A percentile compares a stretch with the other conserved stretches of the same genome.
phyloP scores from a whole-genome alignment of 441 rosid species.

The Erodium trifolium region DNA sequence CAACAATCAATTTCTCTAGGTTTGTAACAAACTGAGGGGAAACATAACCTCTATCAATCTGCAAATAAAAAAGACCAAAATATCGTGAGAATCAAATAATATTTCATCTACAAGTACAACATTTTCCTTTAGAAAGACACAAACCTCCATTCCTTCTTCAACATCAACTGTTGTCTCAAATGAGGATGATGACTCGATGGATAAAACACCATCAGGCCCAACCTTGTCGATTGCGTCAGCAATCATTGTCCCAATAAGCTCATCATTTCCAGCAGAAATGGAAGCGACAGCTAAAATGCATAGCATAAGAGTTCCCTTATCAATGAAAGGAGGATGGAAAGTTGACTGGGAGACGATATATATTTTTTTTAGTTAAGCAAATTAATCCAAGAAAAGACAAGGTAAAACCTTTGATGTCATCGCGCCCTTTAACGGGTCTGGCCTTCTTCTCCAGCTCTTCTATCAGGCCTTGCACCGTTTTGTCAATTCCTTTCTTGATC shows the following conservation, averaged over 20 bases:
- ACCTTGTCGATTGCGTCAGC: slow-evolving; percentile 98
- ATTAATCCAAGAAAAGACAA: no score
- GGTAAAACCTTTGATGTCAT: slow-evolving; percentile 67
- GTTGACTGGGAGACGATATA: background rate
- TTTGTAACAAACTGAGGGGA: slow-evolving; percentile 93
- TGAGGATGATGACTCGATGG: slow-evolving; percentile 95
- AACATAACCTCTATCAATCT: slow-evolving; percentile 93
- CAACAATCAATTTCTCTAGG: slow-evolving; percentile 75
- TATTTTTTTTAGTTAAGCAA: no score
- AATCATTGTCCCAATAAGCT: slow-evolving; percentile 80
- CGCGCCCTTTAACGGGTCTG: slow-evolving; percentile 79
- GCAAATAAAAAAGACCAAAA: slow-evolving; percentile 15
- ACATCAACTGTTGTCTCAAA: slow-evolving; percentile 91
- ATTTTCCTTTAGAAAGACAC: slow-evolving; percentile 3
- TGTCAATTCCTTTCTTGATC: slow-evolving; percentile 77
- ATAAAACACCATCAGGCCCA: slow-evolving; percentile 96
- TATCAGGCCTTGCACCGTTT: slow-evolving; percentile 64
- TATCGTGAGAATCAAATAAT: background rate
- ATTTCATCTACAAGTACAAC: background rate
- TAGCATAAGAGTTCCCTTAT: background rate
- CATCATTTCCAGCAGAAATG: slow-evolving; percentile 93
- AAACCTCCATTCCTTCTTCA: slow-evolving; percentile 98
- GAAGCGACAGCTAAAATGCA: slow-evolving; percentile 68
- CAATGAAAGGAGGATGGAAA: background rate
- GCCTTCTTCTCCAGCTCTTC: slow-evolving; percentile 77